Conservation (phyloP, 441 rosid genomes). For the Viola pubescens region DNA sequence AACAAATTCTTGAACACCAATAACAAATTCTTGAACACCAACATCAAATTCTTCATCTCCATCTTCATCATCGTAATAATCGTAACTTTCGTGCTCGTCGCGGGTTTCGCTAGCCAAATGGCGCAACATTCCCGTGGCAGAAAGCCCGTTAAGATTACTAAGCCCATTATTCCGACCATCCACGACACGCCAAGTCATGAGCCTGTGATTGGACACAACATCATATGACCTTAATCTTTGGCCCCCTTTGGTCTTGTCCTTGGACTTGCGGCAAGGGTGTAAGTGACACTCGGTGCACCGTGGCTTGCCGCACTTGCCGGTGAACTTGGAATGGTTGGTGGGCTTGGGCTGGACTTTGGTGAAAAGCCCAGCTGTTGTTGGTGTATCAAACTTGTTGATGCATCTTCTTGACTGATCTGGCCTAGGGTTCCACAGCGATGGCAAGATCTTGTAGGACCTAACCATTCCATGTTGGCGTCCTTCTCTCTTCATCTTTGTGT, state of each 20-base stretch:
- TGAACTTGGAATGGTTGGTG: slow-evolving; percentile 55
- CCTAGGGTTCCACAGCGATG: slow-evolving; percentile 38
- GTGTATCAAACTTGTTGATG: slow-evolving; percentile 32
- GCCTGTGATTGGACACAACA: slow-evolving; percentile 22
- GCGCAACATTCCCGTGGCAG: slow-evolving; percentile 42
- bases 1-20: slow-evolving; percentile 7
- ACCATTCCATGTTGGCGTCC: slow-evolving; percentile 69
- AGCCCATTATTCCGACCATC: slow-evolving; percentile 12
- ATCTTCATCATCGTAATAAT: neutral
- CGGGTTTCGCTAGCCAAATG: slow-evolving; percentile 19
- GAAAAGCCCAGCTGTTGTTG: slow-evolving; percentile 36
- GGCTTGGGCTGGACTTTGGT: slow-evolving; percentile 40
- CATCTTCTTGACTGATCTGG: slow-evolving; percentile 20
- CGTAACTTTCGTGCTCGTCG: neutral
- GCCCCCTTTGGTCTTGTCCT: slow-evolving; percentile 41
- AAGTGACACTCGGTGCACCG: slow-evolving; percentile 34
- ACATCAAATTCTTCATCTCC: neutral
- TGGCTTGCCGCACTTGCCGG: slow-evolving; percentile 36
- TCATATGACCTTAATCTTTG: slow-evolving; percentile 39
- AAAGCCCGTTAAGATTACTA: slow-evolving; percentile 18
- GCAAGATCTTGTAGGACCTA: slow-evolving; percentile 41
- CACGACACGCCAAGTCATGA: slow-evolving; percentile 35
- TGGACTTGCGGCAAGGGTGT: slow-evolving; percentile 36
- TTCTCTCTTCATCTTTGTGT: slow-evolving; percentile 50
- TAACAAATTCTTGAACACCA: slow-evolving; percentile 1